phyloP scores from a whole-genome alignment of 495 filamentous ascomycete genomes.

The Penicillium cosmopolitanum region DNA sequence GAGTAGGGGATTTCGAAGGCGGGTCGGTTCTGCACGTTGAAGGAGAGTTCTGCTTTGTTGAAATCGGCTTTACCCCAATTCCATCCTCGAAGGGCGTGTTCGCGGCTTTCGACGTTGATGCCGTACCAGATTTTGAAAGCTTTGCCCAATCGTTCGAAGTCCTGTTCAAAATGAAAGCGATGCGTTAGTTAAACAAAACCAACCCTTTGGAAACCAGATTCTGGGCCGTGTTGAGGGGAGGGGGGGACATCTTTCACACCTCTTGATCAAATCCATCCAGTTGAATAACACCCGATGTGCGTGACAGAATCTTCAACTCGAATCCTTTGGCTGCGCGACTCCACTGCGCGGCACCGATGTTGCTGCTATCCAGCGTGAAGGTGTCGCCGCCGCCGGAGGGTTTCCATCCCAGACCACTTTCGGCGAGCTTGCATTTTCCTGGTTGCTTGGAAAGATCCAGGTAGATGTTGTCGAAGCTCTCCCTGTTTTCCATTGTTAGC shows the following conservation, averaged over 20 bases:
- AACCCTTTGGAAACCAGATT: too few species aligned
- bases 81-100: slow-evolving; percentile 96
- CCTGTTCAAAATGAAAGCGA: slow-evolving; percentile 52
- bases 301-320: slow-evolving; percentile 86
- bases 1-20: slow-evolving; percentile 98
- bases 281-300: slow-evolving; percentile 84
- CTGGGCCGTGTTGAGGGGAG: too few species aligned
- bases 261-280: slow-evolving; percentile 95
- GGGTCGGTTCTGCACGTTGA: slow-evolving; percentile 95
- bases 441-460: slow-evolving; percentile 88
- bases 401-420: slow-evolving; percentile 93
- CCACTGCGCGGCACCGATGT: slow-evolving; percentile 89
- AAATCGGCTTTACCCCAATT: slow-evolving; percentile 99
- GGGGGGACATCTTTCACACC: slow-evolving; percentile 45
- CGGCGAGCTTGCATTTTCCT: slow-evolving; percentile 91
- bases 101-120: slow-evolving; percentile 84
- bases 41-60: slow-evolving; percentile 88
- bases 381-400: slow-evolving; percentile 84
- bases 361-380: slow-evolving; percentile 83
- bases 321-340: slow-evolving; percentile 90
- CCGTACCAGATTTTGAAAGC: slow-evolving; percentile 97
- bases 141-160: slow-evolving; percentile 85
- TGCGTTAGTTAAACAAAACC: not conserved
- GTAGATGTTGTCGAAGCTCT: slow-evolving; percentile 95
- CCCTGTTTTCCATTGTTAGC: slow-evolving; percentile 54